A percentile compares a stretch with the other conserved stretches of the same genome.
phyloP scores from a whole-genome alignment of 805 yeast genomes.

The Metschnikowia koreensis region DNA sequence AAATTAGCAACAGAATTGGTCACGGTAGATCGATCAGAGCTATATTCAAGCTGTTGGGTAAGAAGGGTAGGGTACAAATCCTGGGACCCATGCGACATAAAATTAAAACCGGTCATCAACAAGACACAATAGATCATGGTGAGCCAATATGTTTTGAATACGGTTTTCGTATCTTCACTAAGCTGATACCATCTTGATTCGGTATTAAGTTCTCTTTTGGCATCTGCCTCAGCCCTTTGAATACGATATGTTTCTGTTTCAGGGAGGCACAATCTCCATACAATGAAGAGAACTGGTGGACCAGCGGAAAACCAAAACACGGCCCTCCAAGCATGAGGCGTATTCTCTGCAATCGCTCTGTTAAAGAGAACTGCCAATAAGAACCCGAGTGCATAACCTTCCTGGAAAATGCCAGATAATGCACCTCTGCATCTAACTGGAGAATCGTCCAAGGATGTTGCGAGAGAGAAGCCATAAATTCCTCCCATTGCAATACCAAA shows the following conservation, averaged over 20 bases:
- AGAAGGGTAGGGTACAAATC: constrained; percentile 43
- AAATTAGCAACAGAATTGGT: constrained; percentile 41
- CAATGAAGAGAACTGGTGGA: constrained; percentile 55
- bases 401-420: constrained; percentile 69
- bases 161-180: constrained; percentile 15
- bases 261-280: constrained; percentile 55
- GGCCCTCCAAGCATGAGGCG: constrained; percentile 60
- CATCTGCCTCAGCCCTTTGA: constrained; percentile 12
- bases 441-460: constrained; percentile 65
- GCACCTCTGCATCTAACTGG: constrained; percentile 58
- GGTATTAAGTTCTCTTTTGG: constrained; percentile 7
- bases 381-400: constrained; percentile 76
- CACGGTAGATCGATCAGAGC: constrained; percentile 34
- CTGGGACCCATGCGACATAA: constrained; percentile 43
- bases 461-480: constrained; percentile 61
- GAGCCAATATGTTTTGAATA: constrained; percentile 57
- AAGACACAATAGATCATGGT: constrained; percentile 55
- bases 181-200: constrained; percentile 11
- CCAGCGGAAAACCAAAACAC: constrained; percentile 72
- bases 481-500: constrained; percentile 76
- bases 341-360: constrained; percentile 51
- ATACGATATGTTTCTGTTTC: constrained; percentile 56
- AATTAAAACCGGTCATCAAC: constrained; percentile 42
- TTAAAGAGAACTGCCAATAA: constrained; percentile 62
- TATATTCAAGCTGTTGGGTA: constrained; percentile 32